Conservation (phyloP, 805 yeast species). For the Ogataea wickerhamii region DNA sequence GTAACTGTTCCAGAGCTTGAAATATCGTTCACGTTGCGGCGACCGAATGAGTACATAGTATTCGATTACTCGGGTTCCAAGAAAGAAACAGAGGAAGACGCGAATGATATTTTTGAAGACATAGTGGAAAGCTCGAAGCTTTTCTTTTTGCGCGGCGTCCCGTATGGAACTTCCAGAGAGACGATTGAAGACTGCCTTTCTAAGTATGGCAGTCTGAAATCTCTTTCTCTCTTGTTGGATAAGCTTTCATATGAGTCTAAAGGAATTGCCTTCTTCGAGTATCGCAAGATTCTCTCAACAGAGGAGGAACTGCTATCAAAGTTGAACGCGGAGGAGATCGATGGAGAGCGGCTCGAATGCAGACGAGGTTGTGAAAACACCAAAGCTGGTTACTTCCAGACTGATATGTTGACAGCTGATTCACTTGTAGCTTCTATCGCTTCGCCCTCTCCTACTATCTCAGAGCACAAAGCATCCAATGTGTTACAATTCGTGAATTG, state of each 20-base stretch:
- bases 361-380: constrained; percentile 37
- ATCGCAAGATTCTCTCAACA: constrained; percentile 12
- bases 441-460: constrained; percentile 8
- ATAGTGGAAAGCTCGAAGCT: constrained; percentile 32
- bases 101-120: constrained; percentile 33
- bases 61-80: constrained; percentile 51
- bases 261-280: constrained; percentile 59
- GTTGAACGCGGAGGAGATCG: constrained; percentile 35
- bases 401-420: constrained; percentile 18
- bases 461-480: constrained; percentile 30
- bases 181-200: constrained; percentile 40
- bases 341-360: constrained; percentile 35
- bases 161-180: constrained; percentile 40
- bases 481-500: constrained; percentile 67
- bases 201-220: constrained; percentile 38
- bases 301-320: constrained; percentile 29
- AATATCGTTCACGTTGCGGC: constrained; percentile 29
- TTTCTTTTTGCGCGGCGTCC: constrained; percentile 38
- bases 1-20: constrained; percentile 31
- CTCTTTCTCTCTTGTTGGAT: constrained; percentile 44
- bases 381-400: constrained; percentile 19
- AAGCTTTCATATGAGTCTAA: constrained; percentile 46
- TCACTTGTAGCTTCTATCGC: constrained; percentile 16
- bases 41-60: constrained; percentile 45
- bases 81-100: constrained; percentile 33